phyloP scores from a whole-genome alignment of 1,284 basidiomycete genomes.

The Entoloma clypeatum region DNA sequence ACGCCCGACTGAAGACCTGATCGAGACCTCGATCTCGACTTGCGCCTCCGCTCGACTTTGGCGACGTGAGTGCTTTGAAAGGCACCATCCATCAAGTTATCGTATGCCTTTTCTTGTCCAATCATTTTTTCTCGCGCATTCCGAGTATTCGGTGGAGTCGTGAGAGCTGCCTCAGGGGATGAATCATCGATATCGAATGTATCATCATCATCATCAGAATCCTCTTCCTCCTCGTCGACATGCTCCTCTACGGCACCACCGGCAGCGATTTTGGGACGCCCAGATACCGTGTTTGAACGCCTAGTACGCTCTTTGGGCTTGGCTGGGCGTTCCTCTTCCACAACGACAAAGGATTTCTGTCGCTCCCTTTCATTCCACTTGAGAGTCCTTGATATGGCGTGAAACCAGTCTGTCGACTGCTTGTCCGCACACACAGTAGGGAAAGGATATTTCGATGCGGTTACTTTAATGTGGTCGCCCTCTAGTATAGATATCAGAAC shows the following conservation, averaged over 20 bases:
- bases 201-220: conserved; percentile 45
- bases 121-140: conserved; percentile 19
- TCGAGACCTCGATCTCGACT: conserved; percentile 41
- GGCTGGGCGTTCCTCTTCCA: conserved; percentile 81
- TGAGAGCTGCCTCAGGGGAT: conserved; percentile 48
- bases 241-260: conserved; percentile 33
- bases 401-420: conserved; percentile 98
- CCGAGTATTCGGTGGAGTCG: conserved; percentile 10
- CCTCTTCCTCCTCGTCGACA: conserved; percentile 50
- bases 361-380: conserved; percentile 98
- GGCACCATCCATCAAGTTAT: conserved; percentile 14
- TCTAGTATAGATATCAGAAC: conserved; percentile 45
- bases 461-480: conserved; percentile 99
- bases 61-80: conserved; percentile 23
- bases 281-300: conserved; percentile 21
- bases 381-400: conserved; percentile 90
- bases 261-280: conserved; percentile 17
- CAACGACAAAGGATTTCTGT: conserved; percentile 97
- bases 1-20: conserved; percentile 55
- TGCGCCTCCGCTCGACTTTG: conserved; percentile 30
- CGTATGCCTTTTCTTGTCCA: conserved; percentile 21
- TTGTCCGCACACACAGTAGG: conserved; percentile 98
- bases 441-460: conserved; percentile 97
- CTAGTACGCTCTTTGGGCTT: conserved; percentile 38
- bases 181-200: conserved; percentile 90